Conservation (phyloP, 1,139 yeast genomes). For the Diutina catenulata region DNA sequence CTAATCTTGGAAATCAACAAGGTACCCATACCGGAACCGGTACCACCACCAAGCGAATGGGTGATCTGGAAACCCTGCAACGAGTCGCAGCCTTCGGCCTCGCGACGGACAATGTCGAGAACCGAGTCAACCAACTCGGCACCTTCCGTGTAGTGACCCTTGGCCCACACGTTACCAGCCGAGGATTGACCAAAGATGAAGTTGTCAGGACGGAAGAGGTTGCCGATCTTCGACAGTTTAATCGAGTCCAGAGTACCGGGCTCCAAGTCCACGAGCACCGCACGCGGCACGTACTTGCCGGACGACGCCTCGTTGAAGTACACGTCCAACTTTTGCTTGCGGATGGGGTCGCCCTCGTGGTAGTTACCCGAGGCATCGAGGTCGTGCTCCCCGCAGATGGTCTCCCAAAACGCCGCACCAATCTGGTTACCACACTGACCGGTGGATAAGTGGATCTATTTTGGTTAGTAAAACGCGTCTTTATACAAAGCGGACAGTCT, state of each 20-base stretch:
- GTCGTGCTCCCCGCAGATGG: constrained; percentile 95
- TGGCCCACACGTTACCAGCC: constrained; percentile 95
- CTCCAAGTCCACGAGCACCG: constrained; percentile 84
- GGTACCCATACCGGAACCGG: constrained; percentile 95
- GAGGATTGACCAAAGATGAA: constrained; percentile 81
- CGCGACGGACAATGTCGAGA: constrained; percentile 81
- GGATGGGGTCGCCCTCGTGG: constrained; percentile 57
- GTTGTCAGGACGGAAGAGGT: constrained; percentile 85
- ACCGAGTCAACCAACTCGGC: constrained; percentile 88
- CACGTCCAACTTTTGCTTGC: constrained; percentile 43
- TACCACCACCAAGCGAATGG: constrained; percentile 93
- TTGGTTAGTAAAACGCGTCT: constrained; percentile 13
- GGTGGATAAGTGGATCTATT: constrained; percentile 83
- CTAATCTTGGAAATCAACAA: constrained; percentile 66
- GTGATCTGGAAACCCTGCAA: constrained; percentile 91
- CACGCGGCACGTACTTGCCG: constrained; percentile 87
- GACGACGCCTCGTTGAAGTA: constrained; percentile 52
- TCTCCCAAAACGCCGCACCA: constrained; percentile 97
- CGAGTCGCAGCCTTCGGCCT: constrained; percentile 87
- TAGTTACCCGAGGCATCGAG: constrained; percentile 75
- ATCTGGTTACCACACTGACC: constrained; percentile 99
- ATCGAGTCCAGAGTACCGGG: constrained; percentile 89
- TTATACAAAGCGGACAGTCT: constrained; percentile 1
- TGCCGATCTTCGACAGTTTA: constrained; percentile 64
- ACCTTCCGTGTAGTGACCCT: constrained; percentile 93